These are phyloP conservation scores for Stenogyne calaminthoides DNA, from an alignment of 305 asterid genomes.

Conservation along the genomic window DNA sequence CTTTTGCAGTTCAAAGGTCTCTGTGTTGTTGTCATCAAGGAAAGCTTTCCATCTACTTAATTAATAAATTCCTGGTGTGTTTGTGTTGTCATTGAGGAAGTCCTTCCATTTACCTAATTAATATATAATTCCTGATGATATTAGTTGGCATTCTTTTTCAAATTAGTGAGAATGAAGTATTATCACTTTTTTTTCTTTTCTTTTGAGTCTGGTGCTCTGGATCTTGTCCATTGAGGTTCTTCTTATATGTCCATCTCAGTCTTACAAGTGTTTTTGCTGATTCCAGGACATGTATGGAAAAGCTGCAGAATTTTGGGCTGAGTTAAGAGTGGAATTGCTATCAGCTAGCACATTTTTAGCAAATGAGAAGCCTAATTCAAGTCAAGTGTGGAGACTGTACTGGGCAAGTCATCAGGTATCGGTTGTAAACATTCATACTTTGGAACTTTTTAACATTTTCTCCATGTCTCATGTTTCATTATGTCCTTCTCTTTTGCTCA, in stretches of 20 bases:
- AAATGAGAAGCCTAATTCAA: conserved; percentile 59
- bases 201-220: conserved; percentile 11
- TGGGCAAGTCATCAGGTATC: conserved; percentile 98
- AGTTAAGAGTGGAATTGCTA: conserved; percentile 81
- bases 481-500: conserved; percentile 33
- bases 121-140: conserved; percentile 7
- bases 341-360: conserved; percentile 65
- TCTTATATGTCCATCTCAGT: conserved; percentile 17
- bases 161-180: not conserved
- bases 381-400: conserved; percentile 92
- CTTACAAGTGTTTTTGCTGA: conserved; percentile 24
- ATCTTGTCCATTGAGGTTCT: conserved; percentile 22
- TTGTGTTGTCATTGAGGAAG: not conserved
- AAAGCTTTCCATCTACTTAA: conserved; percentile 2
- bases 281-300: conserved; percentile 83
- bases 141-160: conserved; percentile 9
- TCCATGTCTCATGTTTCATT: conserved; percentile 26
- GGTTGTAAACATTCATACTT: conserved; percentile 28
- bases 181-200: not conserved
- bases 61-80: not conserved
- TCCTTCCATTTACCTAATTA: conserved; percentile 3
- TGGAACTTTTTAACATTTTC: conserved; percentile 22
- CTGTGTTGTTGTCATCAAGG: not conserved
- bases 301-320: conserved; percentile 94
- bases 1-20: conserved; percentile 9